Evolutionary conservation across 441 rosid species (phyloP).

Genomic region (Hura crepitans): DNA sequence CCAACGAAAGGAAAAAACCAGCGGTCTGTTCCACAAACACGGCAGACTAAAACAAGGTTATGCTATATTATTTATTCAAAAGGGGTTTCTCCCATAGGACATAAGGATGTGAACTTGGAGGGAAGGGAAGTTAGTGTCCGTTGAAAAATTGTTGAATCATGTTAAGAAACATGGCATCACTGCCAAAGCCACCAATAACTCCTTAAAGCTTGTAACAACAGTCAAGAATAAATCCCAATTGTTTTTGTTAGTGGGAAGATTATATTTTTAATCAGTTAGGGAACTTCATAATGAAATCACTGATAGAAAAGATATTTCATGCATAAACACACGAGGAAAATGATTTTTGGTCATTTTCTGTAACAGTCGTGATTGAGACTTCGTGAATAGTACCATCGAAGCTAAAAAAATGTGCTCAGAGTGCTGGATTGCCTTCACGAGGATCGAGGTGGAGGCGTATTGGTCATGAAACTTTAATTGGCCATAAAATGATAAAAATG

Average conservation of each 20-base stretch:
- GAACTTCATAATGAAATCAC: not conserved
- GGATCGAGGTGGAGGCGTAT: no score
- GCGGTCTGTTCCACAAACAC: not conserved
- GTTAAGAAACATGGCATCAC: constrained; percentile 28
- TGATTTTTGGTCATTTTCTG: no score
- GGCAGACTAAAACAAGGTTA: not conserved
- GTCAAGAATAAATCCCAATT: constrained; percentile 10
- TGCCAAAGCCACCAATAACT: constrained; percentile 24
- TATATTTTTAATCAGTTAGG: not conserved
- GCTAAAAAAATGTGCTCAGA: no score
- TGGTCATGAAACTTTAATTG: no score
- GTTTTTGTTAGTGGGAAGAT: constrained; percentile 1
- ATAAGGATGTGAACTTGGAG: constrained; percentile 35
- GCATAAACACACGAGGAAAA: not conserved
- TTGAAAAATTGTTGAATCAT: constrained; percentile 30
- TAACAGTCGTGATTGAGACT: no score
- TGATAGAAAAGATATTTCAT: not conserved
- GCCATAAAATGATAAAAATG: no score
- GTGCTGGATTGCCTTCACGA: no score
- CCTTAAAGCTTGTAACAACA: constrained; percentile 37
- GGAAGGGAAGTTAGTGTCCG: constrained; percentile 31
- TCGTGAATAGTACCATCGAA: no score
- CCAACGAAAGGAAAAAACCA: not conserved
- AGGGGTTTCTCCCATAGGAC: constrained; percentile 51
- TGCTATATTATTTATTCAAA: constrained; percentile 35